A percentile compares a stretch with the other conserved stretches of the same genome.
These are phyloP conservation scores for Physaria fendleri DNA, from an alignment of 345 rosid genomes.

Conservation along the genomic window DNA sequence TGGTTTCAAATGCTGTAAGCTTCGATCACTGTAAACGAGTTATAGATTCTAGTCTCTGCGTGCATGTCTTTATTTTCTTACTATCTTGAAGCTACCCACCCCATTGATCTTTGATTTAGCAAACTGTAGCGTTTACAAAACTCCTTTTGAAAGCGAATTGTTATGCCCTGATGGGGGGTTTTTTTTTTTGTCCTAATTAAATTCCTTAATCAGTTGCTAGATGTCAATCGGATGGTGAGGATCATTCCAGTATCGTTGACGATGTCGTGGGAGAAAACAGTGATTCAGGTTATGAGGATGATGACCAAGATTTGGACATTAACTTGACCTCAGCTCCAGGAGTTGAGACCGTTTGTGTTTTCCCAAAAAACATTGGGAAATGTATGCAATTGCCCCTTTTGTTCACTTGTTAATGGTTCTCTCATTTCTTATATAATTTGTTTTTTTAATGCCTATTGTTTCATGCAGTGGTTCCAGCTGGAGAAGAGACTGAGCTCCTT, in stretches of 20 bases:
- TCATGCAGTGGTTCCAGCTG: constrained; percentile 72
- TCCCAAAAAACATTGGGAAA: constrained; percentile 78
- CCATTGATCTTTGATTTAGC: background rate
- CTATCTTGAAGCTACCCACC: background rate
- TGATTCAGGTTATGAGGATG: constrained; percentile 50
- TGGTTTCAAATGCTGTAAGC: background rate
- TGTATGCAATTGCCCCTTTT: constrained; percentile 32
- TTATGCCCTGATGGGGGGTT: background rate
- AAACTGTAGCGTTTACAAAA: background rate
- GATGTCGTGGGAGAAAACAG: constrained; percentile 29
- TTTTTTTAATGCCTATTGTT: background rate
- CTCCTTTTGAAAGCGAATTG: background rate
- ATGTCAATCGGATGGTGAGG: constrained; percentile 50
- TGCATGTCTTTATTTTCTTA: background rate
- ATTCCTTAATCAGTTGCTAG: constrained; percentile 48
- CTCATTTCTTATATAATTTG: background rate
- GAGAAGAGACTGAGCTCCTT: constrained; percentile 79
- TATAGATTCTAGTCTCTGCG: background rate
- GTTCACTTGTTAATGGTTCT: background rate
- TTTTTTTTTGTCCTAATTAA: background rate
- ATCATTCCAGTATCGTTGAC: constrained; percentile 40
- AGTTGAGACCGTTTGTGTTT: constrained; percentile 60
- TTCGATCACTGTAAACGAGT: background rate
- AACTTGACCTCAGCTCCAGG: constrained; percentile 62
- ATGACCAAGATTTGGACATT: constrained; percentile 52